Conservation (phyloP, 75 land plant species). For the Cryptomeria japonica region DNA sequence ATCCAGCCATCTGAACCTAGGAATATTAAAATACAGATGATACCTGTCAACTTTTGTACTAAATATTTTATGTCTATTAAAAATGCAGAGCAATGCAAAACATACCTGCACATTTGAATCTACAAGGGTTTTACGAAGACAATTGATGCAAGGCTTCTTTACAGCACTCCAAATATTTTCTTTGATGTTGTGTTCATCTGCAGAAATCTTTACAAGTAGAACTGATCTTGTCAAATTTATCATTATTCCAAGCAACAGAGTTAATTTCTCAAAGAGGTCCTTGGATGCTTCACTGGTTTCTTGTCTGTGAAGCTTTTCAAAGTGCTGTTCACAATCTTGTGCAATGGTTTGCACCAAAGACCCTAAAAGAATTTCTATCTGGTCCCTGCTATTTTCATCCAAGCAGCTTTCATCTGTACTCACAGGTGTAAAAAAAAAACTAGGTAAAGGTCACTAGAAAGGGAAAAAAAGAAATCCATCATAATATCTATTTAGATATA, state of each 20-base stretch:
- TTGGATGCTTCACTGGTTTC: not conserved
- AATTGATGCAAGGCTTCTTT: conserved; percentile 37
- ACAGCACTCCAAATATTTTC: conserved; percentile 6
- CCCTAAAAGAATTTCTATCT: not conserved
- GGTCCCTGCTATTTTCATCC: not conserved
- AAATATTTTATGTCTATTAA: not conserved
- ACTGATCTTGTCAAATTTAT: conserved; percentile 26
- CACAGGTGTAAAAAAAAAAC: not conserved
- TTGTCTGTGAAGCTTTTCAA: not conserved
- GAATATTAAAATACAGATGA: not conserved
- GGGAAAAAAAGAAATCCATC: not conserved
- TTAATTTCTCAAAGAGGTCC: conserved; percentile 9
- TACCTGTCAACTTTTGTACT: not conserved
- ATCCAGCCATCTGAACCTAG: conserved; percentile 76
- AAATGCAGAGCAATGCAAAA: not conserved
- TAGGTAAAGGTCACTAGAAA: not conserved
- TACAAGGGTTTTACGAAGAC: conserved; percentile 36
- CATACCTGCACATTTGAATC: conserved; percentile 50
- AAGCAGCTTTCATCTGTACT: not conserved
- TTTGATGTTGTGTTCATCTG: not conserved
- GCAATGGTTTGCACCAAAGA: conserved; percentile 1
- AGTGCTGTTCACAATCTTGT: not conserved
- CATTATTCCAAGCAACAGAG: conserved; percentile 28
- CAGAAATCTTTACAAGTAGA: conserved; percentile 5
- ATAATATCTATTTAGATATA: not conserved